Conservation (phyloP, 257 asterid species). For the Eustoma russellianum region DNA sequence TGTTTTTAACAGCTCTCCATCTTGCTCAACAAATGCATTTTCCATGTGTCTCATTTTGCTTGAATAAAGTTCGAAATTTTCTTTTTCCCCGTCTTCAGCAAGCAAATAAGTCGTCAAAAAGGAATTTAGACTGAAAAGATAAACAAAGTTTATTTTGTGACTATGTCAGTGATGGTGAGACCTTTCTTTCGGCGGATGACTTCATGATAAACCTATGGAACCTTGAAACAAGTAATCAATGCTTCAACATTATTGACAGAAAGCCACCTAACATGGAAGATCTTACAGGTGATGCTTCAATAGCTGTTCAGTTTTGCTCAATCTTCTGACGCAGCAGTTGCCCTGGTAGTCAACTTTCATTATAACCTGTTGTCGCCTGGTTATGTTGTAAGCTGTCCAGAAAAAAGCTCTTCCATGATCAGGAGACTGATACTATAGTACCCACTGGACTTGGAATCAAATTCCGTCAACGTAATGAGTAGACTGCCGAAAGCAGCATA, state of each 20-base stretch:
- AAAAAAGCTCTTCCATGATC: too few relatives aligned
- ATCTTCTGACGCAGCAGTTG: background rate
- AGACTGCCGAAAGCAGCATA: too few relatives aligned
- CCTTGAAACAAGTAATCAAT: constrained; percentile 57
- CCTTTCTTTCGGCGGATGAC: constrained; percentile 79
- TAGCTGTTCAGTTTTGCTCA: background rate
- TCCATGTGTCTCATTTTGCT: background rate
- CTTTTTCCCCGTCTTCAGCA: background rate
- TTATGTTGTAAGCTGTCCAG: too few relatives aligned
- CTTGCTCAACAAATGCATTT: background rate
- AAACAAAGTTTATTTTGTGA: background rate
- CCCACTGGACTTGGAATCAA: too few relatives aligned
- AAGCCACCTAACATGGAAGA: constrained; percentile 75
- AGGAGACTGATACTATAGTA: too few relatives aligned
- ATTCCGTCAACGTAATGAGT: too few relatives aligned
- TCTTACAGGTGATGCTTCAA: constrained; percentile 45
- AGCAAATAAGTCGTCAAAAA: too few relatives aligned
- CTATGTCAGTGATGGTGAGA: constrained; percentile 66
- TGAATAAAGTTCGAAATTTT: background rate
- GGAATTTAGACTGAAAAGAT: background rate
- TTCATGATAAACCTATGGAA: constrained; percentile 82
- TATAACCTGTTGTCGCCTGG: too few relatives aligned
- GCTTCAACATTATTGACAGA: constrained; percentile 67
- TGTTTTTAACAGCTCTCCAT: constrained; percentile 2
- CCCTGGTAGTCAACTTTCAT: too few relatives aligned